These are phyloP conservation scores for Colletotrichum sp. DNA, from an alignment of 2,329 filamentous ascomycete species.

Conservation along the genomic window DNA sequence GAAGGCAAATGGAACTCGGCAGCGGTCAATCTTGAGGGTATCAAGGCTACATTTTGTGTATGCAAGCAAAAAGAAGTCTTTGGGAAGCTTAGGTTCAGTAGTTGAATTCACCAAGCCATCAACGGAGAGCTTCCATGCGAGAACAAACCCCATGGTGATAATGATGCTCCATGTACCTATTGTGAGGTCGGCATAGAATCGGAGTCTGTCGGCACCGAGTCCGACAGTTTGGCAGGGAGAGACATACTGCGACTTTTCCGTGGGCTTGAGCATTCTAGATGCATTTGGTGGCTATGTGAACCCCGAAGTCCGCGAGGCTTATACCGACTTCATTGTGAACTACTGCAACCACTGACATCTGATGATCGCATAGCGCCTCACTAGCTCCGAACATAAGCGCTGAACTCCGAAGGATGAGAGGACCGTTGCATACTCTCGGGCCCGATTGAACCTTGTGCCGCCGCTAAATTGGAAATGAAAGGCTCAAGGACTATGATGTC, in stretches of 20 bases:
- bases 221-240: neutral
- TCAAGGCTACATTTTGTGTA: too few relatives aligned
- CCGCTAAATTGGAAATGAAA: neutral
- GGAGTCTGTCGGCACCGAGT: neutral
- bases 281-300: neutral
- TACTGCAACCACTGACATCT: neutral
- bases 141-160: neutral
- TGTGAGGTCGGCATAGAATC: neutral
- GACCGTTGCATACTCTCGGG: neutral
- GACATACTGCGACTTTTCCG: neutral
- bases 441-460: neutral
- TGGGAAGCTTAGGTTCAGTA: too few relatives aligned
- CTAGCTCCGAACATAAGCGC: neutral
- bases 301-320: neutral
- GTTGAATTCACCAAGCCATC: neutral
- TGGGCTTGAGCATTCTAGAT: neutral
- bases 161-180: neutral
- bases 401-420: neutral
- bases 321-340: neutral
- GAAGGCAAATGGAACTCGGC: neutral
- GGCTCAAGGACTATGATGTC: neutral
- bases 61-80: too few relatives aligned
- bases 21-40: too few relatives aligned
- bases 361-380: neutral
- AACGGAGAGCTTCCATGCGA: neutral